Conservation (phyloP, 805 yeast genomes). For the Debaryomyces hansenii region DNA sequence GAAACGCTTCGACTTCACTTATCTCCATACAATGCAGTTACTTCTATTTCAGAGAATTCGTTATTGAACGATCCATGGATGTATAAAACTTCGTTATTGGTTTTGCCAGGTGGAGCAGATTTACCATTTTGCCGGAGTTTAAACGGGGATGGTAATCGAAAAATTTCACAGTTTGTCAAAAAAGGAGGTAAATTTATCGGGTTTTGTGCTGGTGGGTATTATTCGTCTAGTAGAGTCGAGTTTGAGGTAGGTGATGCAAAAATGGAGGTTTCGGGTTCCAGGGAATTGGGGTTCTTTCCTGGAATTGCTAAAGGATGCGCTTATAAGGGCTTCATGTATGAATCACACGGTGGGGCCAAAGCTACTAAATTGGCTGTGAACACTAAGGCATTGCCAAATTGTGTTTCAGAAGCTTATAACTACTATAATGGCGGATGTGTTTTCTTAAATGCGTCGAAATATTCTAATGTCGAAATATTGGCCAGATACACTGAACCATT, state of each 20-base stretch:
- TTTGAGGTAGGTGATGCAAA: conserved; percentile 72
- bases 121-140: conserved; percentile 75
- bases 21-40: conserved; percentile 88
- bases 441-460: conserved; percentile 71
- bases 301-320: conserved; percentile 85
- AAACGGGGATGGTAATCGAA: conserved; percentile 65
- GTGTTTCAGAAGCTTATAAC: conserved; percentile 25
- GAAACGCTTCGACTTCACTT: conserved; percentile 72
- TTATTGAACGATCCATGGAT: conserved; percentile 87
- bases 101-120: conserved; percentile 97
- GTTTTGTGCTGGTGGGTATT: conserved; percentile 95
- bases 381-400: conserved; percentile 24
- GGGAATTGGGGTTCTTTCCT: conserved; percentile 81
- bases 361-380: conserved; percentile 51
- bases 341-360: conserved; percentile 71
- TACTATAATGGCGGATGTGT: conserved; percentile 92
- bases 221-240: conserved; percentile 70
- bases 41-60: conserved; percentile 61
- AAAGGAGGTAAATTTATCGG: conserved; percentile 85
- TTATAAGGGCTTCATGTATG: conserved; percentile 76
- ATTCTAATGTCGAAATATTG: conserved; percentile 63
- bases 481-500: conserved; percentile 63
- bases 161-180: conserved; percentile 62
- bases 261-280: conserved; percentile 80
- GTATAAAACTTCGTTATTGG: conserved; percentile 71